phyloP scores from a whole-genome alignment of 2,329 filamentous ascomycete species.

The Coniochaeta ligniaria region DNA sequence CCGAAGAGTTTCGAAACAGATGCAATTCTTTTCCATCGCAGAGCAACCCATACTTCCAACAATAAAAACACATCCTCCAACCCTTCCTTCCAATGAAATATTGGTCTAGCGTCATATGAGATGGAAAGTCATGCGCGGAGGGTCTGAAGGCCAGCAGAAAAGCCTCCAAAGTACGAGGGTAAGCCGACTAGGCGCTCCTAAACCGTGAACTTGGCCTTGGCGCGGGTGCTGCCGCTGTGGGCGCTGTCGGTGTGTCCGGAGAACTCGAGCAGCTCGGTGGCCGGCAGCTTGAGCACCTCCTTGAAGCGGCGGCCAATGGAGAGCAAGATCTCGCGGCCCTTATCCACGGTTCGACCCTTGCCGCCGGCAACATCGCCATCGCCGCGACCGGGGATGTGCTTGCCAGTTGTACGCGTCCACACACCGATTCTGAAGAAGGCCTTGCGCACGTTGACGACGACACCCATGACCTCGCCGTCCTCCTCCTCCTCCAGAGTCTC shows the following conservation, averaged over 20 bases:
- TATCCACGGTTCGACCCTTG: constrained; percentile 70
- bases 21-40: neutral
- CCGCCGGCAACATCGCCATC: constrained; percentile 65
- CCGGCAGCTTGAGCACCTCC: constrained; percentile 74
- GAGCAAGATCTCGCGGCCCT: constrained; percentile 78
- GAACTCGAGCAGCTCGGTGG: constrained; percentile 80
- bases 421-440: constrained; percentile 96
- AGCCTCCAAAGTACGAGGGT: neutral
- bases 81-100: neutral
- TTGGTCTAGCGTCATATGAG: neutral
- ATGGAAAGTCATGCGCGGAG: neutral
- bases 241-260: constrained; percentile 94
- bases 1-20: neutral
- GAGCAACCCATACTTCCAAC: neutral
- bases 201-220: constrained; percentile 87
- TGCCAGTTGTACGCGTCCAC: constrained; percentile 93
- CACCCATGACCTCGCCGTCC: constrained; percentile 97
- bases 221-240: constrained; percentile 85
- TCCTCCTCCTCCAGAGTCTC: constrained; percentile 94
- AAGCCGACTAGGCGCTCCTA: constrained; percentile 33
- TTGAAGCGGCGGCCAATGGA: constrained; percentile 89
- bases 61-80: neutral
- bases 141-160: neutral
- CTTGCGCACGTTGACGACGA: constrained; percentile 97
- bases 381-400: constrained; percentile 69